A percentile compares a stretch with the other conserved stretches of the same genome.
Evolutionary conservation across 495 filamentous ascomycete genomes (phyloP).

Genomic region (Bryoglossum gracile): DNA sequence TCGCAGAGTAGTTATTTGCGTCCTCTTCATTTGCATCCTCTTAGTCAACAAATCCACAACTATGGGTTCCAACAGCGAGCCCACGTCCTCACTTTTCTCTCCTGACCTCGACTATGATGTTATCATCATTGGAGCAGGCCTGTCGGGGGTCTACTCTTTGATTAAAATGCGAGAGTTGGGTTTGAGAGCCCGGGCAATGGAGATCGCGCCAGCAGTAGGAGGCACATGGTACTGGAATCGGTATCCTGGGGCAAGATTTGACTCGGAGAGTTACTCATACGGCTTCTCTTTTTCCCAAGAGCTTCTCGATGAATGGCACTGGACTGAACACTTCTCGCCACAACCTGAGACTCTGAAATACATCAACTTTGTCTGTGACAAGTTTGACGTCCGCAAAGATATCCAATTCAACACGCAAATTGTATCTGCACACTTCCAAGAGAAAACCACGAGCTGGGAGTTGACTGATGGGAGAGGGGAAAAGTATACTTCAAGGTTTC

Average conservation of each 20-base stretch:
- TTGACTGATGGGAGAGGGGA: neutral
- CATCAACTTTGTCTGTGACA: conserved; percentile 34
- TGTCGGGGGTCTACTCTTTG: conserved; percentile 38
- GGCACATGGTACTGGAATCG: conserved; percentile 44
- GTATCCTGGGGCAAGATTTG: conserved; percentile 38
- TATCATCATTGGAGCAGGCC: conserved; percentile 44
- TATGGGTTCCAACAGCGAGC: too few species aligned
- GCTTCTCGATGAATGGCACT: conserved; percentile 36
- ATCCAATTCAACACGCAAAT: conserved; percentile 35
- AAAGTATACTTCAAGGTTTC: neutral
- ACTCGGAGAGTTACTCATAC: conserved; percentile 34
- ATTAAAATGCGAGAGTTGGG: conserved; percentile 35
- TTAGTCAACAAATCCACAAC: too few species aligned
- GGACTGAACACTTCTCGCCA: conserved; percentile 34
- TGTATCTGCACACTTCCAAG: conserved; percentile 19
- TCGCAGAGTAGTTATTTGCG: too few species aligned
- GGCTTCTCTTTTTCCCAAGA: conserved; percentile 32
- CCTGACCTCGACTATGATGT: conserved; percentile 1
- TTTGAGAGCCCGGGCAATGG: conserved; percentile 37
- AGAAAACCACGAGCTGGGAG: neutral
- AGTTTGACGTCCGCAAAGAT: conserved; percentile 35
- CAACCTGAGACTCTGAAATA: conserved; percentile 33
- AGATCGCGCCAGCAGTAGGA: conserved; percentile 40
- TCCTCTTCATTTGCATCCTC: too few species aligned
- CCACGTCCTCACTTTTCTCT: too few species aligned